Conservation (phyloP, 495 filamentous ascomycete species). For the Daldinia concentrica region DNA sequence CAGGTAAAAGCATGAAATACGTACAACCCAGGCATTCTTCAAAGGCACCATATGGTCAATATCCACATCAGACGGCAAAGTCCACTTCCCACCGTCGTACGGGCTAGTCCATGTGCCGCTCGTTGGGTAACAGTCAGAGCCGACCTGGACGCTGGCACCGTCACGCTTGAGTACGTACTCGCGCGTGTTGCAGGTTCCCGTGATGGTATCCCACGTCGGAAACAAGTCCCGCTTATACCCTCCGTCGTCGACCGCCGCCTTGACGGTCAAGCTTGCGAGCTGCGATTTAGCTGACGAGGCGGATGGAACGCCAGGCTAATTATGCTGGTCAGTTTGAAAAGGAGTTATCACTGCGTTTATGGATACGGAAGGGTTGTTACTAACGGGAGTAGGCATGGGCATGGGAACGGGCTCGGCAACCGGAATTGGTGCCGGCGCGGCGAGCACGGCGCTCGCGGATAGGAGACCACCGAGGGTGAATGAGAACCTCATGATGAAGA, state of each 20-base stretch:
- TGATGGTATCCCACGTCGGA: slow-evolving; percentile 72
- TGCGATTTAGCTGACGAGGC: slow-evolving; percentile 60
- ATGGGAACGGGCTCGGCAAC: slow-evolving; percentile 33
- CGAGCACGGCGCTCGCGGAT: slow-evolving; percentile 38
- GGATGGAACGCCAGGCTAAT: slow-evolving; percentile 68
- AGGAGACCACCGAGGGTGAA: slow-evolving; percentile 35
- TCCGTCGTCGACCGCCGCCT: slow-evolving; percentile 60
- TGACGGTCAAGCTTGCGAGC: slow-evolving; percentile 64
- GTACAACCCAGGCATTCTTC: slow-evolving; percentile 76
- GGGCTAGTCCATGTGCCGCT: slow-evolving; percentile 71
- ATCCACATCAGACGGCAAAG: slow-evolving; percentile 69
- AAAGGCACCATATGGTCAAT: slow-evolving; percentile 82
- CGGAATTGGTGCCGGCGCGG: slow-evolving; percentile 45
- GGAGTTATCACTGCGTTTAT: not conserved
- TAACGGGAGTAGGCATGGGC: slow-evolving; percentile 48
- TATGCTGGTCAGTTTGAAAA: not conserved
- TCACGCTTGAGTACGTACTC: slow-evolving; percentile 76
- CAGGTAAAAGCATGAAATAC: slow-evolving; percentile 14
- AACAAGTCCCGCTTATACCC: slow-evolving; percentile 71
- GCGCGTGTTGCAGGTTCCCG: slow-evolving; percentile 67
- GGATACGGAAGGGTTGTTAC: slow-evolving; percentile 2
- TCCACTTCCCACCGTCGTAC: slow-evolving; percentile 77
- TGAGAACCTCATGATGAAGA: slow-evolving; percentile 41
- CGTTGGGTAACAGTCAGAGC: slow-evolving; percentile 63
- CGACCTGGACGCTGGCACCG: slow-evolving; percentile 63